Percentiles rank a stretch among this genome's conserved stretches.
These are phyloP conservation scores for Plasmodium yoelii DNA, from an alignment of 169 alveolate species.

Conservation along the genomic window DNA sequence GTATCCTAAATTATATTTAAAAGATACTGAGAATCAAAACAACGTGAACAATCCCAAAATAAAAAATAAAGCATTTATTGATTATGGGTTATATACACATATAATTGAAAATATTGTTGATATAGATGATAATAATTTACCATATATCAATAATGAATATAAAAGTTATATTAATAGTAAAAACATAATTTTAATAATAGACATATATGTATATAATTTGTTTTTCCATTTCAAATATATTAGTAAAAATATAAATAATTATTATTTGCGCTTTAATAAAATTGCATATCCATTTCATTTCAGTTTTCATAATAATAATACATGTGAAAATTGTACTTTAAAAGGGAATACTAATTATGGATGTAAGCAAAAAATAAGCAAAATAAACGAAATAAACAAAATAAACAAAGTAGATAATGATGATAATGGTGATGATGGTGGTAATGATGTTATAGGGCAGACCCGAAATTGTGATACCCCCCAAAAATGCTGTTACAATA, in stretches of 20 bases:
- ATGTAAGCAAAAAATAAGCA: background rate
- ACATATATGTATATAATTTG: conserved; percentile 44
- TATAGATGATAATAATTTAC: conserved; percentile 59
- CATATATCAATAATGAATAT: conserved; percentile 20
- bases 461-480: background rate
- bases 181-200: conserved; percentile 38
- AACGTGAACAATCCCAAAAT: conserved; percentile 15
- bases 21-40: background rate
- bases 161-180: conserved; percentile 35
- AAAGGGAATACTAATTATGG: conserved; percentile 1
- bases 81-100: conserved; percentile 19
- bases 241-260: conserved; percentile 49
- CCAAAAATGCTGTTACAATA: background rate
- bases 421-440: too few relatives aligned
- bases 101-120: conserved; percentile 35
- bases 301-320: conserved; percentile 4
- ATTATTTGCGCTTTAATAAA: conserved; percentile 44
- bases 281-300: conserved; percentile 61
- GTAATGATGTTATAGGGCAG: background rate
- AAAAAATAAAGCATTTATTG: conserved; percentile 4
- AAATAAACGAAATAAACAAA: too few relatives aligned
- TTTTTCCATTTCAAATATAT: conserved; percentile 56
- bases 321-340: conserved; percentile 50
- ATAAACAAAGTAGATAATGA: too few relatives aligned
- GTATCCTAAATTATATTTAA: background rate